These are phyloP conservation scores for Laetiporus sulphureus DNA, from an alignment of 1,284 basidiomycete genomes.

Conservation along the genomic window DNA sequence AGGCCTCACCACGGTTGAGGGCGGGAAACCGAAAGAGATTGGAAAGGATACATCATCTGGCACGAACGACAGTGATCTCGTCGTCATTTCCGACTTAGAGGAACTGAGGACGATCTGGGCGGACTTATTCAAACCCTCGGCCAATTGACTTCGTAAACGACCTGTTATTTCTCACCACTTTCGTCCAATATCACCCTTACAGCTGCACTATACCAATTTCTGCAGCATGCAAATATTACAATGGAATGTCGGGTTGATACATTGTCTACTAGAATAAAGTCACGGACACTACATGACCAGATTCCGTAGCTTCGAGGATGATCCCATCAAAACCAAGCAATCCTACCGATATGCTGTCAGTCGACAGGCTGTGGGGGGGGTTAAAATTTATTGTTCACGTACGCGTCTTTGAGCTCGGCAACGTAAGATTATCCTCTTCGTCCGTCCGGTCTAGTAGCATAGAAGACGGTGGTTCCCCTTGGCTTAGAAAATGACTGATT, in stretches of 20 bases:
- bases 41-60: slow-evolving; percentile 30
- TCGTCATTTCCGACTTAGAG: slow-evolving; percentile 46
- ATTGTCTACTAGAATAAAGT: slow-evolving; percentile 65
- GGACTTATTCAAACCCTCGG: slow-evolving; percentile 66
- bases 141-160: background rate
- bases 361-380: too few species aligned
- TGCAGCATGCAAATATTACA: background rate
- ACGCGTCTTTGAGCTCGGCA: slow-evolving; percentile 74
- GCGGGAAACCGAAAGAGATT: slow-evolving; percentile 49
- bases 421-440: slow-evolving; percentile 66
- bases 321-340: slow-evolving; percentile 79
- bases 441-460: slow-evolving; percentile 86
- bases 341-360: slow-evolving; percentile 32
- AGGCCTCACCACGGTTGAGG: slow-evolving; percentile 55
- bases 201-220: background rate
- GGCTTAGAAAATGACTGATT: slow-evolving; percentile 68
- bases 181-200: too few species aligned
- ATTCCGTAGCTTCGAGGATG: slow-evolving; percentile 73
- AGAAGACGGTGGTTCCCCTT: slow-evolving; percentile 62
- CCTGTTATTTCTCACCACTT: background rate
- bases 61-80: slow-evolving; percentile 34
- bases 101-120: slow-evolving; percentile 64
- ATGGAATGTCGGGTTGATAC: too few species aligned
- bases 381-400: slow-evolving; percentile 29
- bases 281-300: slow-evolving; percentile 70